Percentiles rank a stretch among this genome's conserved stretches.
Conservation (phyloP, 371 early-diverging fungal genomes). For the Rhizopus arrhizus region DNA sequence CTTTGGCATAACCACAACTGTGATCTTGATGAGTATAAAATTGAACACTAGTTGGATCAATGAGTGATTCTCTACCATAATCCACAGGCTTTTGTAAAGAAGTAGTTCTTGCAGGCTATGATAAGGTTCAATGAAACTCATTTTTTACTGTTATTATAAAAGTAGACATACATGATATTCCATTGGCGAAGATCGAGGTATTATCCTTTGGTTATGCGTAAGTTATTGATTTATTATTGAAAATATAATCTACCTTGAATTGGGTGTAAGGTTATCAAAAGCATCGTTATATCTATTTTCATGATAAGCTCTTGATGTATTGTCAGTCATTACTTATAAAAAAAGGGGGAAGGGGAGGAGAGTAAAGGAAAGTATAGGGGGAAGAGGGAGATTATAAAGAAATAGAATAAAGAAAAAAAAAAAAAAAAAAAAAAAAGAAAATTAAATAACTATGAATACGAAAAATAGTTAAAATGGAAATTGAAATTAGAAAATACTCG, state of each 20-base stretch:
- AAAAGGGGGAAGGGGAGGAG: constrained; percentile 3
- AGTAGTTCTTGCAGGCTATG: constrained; percentile 22
- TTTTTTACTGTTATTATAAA: constrained; percentile 10
- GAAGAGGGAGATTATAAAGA: not conserved
- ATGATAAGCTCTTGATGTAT: constrained; percentile 3
- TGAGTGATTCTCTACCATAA: constrained; percentile 22
- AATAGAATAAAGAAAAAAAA: not conserved
- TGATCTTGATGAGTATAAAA: constrained; percentile 3
- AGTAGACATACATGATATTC: constrained; percentile 18
- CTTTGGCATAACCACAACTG: constrained; percentile 14
- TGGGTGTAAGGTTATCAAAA: constrained; percentile 20
- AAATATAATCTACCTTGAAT: constrained; percentile 17
- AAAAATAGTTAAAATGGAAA: not conserved
- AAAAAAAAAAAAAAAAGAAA: constrained; percentile 6
- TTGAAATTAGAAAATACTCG: not conserved
- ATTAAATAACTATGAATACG: not conserved
- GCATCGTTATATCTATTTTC: constrained; percentile 2
- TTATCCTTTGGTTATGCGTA: constrained; percentile 8
- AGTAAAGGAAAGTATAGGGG: not conserved
- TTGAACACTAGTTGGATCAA: constrained; percentile 18
- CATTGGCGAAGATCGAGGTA: constrained; percentile 14
- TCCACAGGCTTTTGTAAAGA: constrained; percentile 21
- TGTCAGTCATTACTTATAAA: constrained; percentile 12
- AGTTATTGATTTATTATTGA: too few relatives aligned
- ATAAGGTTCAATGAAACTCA: not conserved